Percentiles rank a stretch among this genome's conserved stretches.
These are phyloP conservation scores for Protea cynaroides DNA, from an alignment of 164 flowering plant species.

Conservation along the genomic window DNA sequence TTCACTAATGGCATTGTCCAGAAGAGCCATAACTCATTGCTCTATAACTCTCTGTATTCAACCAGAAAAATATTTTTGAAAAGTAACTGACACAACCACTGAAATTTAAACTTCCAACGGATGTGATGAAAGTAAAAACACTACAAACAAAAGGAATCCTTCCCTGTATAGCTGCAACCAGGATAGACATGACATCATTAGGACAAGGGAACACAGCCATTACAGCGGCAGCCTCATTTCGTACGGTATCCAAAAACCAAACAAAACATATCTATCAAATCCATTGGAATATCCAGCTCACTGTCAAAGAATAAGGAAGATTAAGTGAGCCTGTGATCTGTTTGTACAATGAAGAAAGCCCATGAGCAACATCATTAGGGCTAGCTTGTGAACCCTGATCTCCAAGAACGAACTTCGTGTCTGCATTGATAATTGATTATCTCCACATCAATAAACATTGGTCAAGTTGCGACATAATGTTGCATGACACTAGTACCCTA, in stretches of 20 bases:
- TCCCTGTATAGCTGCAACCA: conserved; percentile 70
- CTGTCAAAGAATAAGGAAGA: conserved; percentile 5
- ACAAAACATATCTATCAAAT: conserved; percentile 9
- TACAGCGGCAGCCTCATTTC: conserved; percentile 92
- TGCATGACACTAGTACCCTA: conserved; percentile 99
- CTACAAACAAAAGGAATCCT: not conserved
- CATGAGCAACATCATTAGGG: conserved; percentile 83
- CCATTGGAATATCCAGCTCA: conserved; percentile 2
- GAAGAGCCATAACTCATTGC: conserved; percentile 81
- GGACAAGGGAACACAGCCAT: conserved; percentile 98
- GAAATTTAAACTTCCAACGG: not conserved
- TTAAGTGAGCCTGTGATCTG: conserved; percentile 77
- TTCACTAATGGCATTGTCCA: conserved; percentile 82
- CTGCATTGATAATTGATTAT: conserved; percentile 93
- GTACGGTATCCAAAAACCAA: conserved; percentile 65
- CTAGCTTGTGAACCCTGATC: conserved; percentile 75
- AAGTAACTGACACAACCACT: conserved; percentile 28
- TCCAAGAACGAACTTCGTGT: conserved; percentile 83
- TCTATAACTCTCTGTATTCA: conserved; percentile 78
- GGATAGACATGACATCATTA: conserved; percentile 89
- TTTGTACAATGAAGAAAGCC: conserved; percentile 90
- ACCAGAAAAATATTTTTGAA: conserved; percentile 36
- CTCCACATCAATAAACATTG: conserved; percentile 97
- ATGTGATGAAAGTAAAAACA: not conserved
- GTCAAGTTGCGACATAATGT: conserved; percentile 95